These are phyloP conservation scores for Voacanga thouarsii DNA, from an alignment of 257 asterid genomes.

Conservation along the genomic window DNA sequence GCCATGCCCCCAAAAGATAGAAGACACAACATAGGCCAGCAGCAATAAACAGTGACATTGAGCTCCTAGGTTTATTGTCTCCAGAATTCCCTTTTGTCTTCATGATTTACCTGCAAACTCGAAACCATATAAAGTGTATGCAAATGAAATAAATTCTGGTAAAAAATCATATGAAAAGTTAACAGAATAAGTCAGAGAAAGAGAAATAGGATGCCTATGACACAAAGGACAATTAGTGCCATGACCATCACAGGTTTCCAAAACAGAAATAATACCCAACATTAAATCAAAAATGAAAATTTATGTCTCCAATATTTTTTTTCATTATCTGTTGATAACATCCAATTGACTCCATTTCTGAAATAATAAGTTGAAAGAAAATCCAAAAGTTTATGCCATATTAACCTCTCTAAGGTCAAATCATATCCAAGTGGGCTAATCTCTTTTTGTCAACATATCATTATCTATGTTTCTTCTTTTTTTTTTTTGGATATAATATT, in stretches of 20 bases:
- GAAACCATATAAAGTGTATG: background rate
- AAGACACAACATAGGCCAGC: constrained; percentile 38
- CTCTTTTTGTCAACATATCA: background rate
- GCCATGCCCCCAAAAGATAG: constrained; percentile 43
- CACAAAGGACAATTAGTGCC: background rate
- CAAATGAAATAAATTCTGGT: background rate
- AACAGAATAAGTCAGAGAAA: background rate
- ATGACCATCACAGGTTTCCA: background rate
- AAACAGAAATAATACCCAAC: background rate
- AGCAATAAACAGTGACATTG: constrained; percentile 26
- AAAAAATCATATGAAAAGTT: background rate
- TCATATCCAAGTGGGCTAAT: background rate
- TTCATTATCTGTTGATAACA: background rate
- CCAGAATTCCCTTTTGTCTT: constrained; percentile 42
- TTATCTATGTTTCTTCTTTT: background rate
- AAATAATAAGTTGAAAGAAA: background rate
- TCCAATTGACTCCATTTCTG: background rate
- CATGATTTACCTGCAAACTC: constrained; percentile 33
- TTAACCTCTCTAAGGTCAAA: background rate
- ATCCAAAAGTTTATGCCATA: background rate
- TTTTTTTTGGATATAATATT: background rate
- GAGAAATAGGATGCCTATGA: background rate
- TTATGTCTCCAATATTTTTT: too few species aligned
- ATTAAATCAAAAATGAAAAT: background rate
- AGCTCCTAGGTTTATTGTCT: constrained; percentile 29